Evolutionary conservation across 768 basidiomycete genomes (phyloP), one percentile per base, ranked within the genome.

Genomic region (Amyloporia xantha): DNA sequence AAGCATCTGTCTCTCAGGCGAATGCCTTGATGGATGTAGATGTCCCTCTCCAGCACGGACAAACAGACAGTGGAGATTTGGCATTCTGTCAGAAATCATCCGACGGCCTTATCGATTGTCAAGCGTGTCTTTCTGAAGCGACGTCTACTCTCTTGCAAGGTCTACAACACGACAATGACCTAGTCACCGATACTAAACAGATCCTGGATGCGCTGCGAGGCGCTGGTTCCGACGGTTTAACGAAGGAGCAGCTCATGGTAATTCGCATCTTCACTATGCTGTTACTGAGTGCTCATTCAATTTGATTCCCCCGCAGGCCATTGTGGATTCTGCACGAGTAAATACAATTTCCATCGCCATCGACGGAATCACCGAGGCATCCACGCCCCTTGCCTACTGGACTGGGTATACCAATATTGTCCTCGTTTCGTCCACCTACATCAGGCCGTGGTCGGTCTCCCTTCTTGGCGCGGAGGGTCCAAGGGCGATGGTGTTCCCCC

Each of bases 351-450:
- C 68, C 24, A 54, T 59, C 11, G 60, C 72, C 19, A 61, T 75
- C 30, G 67, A 66, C 24, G 69, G 57, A 37, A 69, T 85, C 66
- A 67, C 71, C 7, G 68, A 74, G 37, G 62, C 69, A 20, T 53
- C 71, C 2, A 62, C 78, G 37, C 84, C 86, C 9, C 69, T 82
- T 48, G 54, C 84, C n/a, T 72, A 79, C 56, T 85, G 84, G 82
- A 66, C 70, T 15, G 87, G 86, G n/a, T 85, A 84, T 56, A 64
- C 47, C n/a, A 55, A 68, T 12, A 62, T 79, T 23, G 68, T 76
- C 4, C 59, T 90, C 30, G 78, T 89, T 13, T 75, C 79, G 2
- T 73, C 79, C 0, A 66, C 69, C 17, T 72, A 75, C 54, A 59
- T 78, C 41, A 63, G 62, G 38, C 54, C 70, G 20, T 87, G 84